phyloP scores from a whole-genome alignment of 148 eudicot species.

The Dianthus caryophyllus region DNA sequence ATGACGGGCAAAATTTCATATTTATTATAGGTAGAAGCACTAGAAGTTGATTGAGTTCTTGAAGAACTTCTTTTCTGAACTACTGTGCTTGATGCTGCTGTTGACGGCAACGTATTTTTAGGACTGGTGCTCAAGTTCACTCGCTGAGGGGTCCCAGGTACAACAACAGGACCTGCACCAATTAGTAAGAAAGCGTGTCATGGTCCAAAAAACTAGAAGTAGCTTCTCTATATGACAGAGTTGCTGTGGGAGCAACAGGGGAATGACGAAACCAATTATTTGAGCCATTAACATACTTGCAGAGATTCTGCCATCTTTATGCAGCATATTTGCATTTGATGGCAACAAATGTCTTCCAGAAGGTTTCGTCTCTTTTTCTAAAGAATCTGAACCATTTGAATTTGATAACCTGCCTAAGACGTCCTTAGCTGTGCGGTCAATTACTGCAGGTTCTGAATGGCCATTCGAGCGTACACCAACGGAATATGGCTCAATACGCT shows the following conservation, averaged over 20 bases:
- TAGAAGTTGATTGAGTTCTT: conserved; percentile 51
- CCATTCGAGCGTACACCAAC: conserved; percentile 49
- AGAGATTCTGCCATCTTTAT: conserved; percentile 61
- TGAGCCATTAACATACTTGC: conserved; percentile 44
- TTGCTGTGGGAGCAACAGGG: not conserved
- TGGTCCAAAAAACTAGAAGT: not conserved
- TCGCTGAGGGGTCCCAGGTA: conserved; percentile 72
- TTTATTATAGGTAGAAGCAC: conserved; percentile 40
- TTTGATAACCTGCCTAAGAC: conserved; percentile 61
- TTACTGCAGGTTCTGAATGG: conserved; percentile 43
- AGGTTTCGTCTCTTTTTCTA: conserved; percentile 59
- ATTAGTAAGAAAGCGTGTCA: conserved; percentile 19
- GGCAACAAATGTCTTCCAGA: conserved; percentile 51
- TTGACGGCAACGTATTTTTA: conserved; percentile 41
- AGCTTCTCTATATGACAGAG: not conserved
- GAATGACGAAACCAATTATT: conserved; percentile 5
- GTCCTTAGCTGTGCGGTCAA: conserved; percentile 56
- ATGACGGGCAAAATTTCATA: conserved; percentile 63
- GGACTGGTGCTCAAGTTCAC: conserved; percentile 48
- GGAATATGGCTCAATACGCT: conserved; percentile 86
- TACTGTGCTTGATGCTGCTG: conserved; percentile 36
- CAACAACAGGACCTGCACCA: conserved; percentile 54
- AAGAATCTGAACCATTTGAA: conserved; percentile 59
- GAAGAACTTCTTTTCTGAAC: conserved; percentile 49
- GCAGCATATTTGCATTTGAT: conserved; percentile 47